These are phyloP conservation scores for Helicostylum pulchrum DNA, from an alignment of 192 early-diverging fungal genomes.

Conservation along the genomic window DNA sequence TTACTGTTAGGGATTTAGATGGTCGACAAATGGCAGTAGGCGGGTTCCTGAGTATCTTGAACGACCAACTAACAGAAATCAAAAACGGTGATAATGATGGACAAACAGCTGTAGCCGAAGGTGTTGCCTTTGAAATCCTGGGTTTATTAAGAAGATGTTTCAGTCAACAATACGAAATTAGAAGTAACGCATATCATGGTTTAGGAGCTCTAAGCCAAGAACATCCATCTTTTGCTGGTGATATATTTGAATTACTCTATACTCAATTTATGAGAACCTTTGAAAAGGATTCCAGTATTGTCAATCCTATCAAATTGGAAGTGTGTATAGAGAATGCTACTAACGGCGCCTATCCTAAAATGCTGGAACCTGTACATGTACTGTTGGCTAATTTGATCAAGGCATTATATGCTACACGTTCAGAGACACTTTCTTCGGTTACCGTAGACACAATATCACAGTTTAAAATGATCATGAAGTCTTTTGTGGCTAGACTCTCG, in stretches of 20 bases:
- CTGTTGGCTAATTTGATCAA: slow-evolving; percentile 12
- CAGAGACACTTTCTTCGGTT: not conserved
- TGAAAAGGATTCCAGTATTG: slow-evolving; percentile 22
- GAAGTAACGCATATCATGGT: slow-evolving; percentile 52
- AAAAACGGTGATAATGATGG: slow-evolving; percentile 15
- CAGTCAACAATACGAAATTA: slow-evolving; percentile 64
- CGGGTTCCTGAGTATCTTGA: slow-evolving; percentile 57
- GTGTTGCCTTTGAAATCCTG: slow-evolving; percentile 45
- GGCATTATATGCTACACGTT: not conserved
- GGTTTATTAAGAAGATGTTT: slow-evolving; percentile 66
- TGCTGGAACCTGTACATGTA: slow-evolving; percentile 49
- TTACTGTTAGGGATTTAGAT: slow-evolving; percentile 43
- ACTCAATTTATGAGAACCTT: slow-evolving; percentile 51
- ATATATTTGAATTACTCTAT: slow-evolving; percentile 51
- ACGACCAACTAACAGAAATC: slow-evolving; percentile 25
- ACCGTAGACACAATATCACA: not conserved
- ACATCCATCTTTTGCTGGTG: slow-evolving; percentile 30
- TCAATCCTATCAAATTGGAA: slow-evolving; percentile 29
- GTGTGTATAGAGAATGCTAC: slow-evolving; percentile 19
- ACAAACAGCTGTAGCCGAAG: slow-evolving; percentile 13
- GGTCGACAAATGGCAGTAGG: slow-evolving; percentile 59
- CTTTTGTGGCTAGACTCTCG: slow-evolving; percentile 36
- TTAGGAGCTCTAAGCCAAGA: slow-evolving; percentile 46
- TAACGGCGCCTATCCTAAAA: slow-evolving; percentile 33
- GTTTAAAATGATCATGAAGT: not conserved